Conservation (phyloP, 176 grass and related monocot species). For the Puccinellia tenuiflora region DNA sequence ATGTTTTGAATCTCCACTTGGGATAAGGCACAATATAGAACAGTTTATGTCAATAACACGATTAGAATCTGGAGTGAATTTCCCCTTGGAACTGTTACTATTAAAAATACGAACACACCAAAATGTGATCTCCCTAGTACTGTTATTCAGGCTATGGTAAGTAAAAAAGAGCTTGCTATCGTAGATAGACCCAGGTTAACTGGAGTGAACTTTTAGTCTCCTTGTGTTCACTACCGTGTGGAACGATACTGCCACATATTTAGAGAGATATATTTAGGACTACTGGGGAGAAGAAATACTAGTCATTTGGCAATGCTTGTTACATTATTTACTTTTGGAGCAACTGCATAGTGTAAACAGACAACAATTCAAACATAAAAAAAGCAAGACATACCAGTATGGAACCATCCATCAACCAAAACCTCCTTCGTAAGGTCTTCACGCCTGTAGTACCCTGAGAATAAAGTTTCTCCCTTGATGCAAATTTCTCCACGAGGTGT, state of each 20-base stretch:
- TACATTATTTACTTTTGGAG: constrained; percentile 5
- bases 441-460: constrained; percentile 80
- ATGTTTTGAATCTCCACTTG: background rate
- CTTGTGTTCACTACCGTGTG: background rate
- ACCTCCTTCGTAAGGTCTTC: constrained; percentile 83
- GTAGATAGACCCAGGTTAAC: background rate
- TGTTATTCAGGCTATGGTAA: background rate
- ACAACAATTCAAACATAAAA: background rate
- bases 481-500: constrained; percentile 71
- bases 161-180: background rate
- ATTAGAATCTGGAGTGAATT: background rate
- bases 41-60: background rate
- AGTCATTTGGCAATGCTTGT: background rate
- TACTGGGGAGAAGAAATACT: background rate
- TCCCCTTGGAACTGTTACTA: background rate
- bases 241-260: background rate
- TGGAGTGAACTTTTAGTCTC: background rate
- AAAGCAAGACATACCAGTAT: constrained; percentile 49
- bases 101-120: background rate
- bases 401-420: constrained; percentile 80
- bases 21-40: background rate
- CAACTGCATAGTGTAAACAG: background rate
- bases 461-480: constrained; percentile 70
- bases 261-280: background rate
- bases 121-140: background rate